These are phyloP conservation scores for Perkinsus marinus DNA, from an alignment of 169 alveolate species.

Conservation along the genomic window DNA sequence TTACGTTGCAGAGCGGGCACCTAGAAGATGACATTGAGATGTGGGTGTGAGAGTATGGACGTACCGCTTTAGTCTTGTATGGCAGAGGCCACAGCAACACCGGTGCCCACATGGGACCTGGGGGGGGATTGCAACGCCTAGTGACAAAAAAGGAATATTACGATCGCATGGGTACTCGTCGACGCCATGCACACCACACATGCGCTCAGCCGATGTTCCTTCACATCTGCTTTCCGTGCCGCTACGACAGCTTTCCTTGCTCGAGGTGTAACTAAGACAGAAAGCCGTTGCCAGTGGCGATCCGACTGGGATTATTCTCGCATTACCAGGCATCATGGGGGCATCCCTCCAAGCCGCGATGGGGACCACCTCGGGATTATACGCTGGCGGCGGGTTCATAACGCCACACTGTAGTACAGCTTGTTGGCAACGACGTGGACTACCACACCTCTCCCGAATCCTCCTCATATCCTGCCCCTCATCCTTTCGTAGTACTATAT, in stretches of 20 bases:
- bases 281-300: not conserved
- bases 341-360: not conserved
- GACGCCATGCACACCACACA: not conserved
- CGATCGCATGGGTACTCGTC: not conserved
- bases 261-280: not conserved
- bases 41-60: not conserved
- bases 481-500: not conserved
- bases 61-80: not conserved
- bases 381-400: not conserved
- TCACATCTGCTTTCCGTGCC: not conserved
- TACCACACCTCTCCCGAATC: not conserved
- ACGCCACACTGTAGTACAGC: not conserved
- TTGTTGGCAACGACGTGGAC: not conserved
- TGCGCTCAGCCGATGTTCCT: not conserved
- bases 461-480: not conserved
- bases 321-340: not conserved
- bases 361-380: not conserved
- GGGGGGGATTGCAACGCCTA: not conserved
- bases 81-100: not conserved
- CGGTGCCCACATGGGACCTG: not conserved
- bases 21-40: not conserved
- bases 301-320: not conserved
- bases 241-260: not conserved
- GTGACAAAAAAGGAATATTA: not conserved
- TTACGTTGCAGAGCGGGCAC: not conserved